A percentile compares a stretch with the other conserved stretches of the same genome.
Evolutionary conservation across 768 basidiomycete species (phyloP).

Genomic region (Suillus alpinus): DNA sequence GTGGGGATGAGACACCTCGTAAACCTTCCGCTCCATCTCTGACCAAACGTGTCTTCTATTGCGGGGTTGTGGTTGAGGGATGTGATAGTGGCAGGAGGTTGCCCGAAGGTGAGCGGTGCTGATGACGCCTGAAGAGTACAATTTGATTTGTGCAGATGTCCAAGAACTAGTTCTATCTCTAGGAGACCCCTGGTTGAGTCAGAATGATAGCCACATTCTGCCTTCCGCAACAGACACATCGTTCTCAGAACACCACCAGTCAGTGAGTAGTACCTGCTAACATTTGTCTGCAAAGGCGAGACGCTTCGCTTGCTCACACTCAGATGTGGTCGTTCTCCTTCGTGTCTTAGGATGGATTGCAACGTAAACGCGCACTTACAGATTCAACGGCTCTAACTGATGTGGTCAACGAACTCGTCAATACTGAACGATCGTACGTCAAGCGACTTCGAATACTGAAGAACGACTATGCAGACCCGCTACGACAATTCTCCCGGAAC

Average conservation of each 20-base stretch:
- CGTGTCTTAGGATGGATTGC: constrained; percentile 25
- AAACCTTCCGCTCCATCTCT: constrained; percentile 37
- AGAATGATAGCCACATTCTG: constrained; percentile 47
- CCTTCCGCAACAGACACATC: constrained; percentile 39
- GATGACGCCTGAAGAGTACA: constrained; percentile 4
- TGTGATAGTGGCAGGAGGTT: constrained; percentile 68
- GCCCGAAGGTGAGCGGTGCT: constrained; percentile 52
- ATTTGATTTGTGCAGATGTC: constrained; percentile 50
- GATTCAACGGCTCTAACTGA: constrained; percentile 66
- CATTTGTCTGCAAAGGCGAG: not conserved
- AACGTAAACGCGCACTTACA: constrained; percentile 58
- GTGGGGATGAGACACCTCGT: constrained; percentile 58
- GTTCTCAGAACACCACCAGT: constrained; percentile 35
- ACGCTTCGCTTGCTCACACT: not conserved
- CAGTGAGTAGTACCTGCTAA: constrained; percentile 38
- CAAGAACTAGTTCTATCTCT: constrained; percentile 77
- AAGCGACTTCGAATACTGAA: constrained; percentile 80
- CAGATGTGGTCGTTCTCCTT: constrained; percentile 3
- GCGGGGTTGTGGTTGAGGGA: constrained; percentile 86
- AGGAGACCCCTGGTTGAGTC: constrained; percentile 60
- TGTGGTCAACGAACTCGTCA: constrained; percentile 81
- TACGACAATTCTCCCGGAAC: constrained; percentile 79
- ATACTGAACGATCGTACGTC: constrained; percentile 89
- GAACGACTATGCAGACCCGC: constrained; percentile 85
- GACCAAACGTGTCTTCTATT: constrained; percentile 84